Conservation (phyloP, 225 moss, liverwort and hornwort species). For the Sphagnum contortum region DNA sequence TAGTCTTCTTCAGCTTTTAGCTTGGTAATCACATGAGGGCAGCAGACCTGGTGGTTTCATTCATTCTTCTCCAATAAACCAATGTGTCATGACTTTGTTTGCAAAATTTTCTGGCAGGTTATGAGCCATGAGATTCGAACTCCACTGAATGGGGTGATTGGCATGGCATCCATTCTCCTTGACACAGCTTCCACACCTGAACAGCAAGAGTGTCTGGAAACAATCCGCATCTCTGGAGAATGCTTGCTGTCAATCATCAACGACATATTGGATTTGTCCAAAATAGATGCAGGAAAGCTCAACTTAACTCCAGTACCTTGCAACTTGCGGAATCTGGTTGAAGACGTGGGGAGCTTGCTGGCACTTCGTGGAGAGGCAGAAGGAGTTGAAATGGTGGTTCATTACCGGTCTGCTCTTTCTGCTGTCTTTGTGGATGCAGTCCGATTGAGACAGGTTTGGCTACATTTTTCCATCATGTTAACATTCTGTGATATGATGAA, state of each 20-base stretch:
- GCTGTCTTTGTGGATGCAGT: slow-evolving; percentile 35
- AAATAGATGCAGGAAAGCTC: slow-evolving; percentile 40
- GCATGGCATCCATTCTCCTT: slow-evolving; percentile 39
- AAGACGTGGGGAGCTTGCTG: slow-evolving; percentile 48
- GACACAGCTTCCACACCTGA: no score
- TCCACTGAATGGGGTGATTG: slow-evolving; percentile 40
- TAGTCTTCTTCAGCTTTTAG: no score
- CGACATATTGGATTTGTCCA: slow-evolving; percentile 43
- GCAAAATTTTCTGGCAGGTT: slow-evolving; percentile 8
- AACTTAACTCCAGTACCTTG: slow-evolving; percentile 22
- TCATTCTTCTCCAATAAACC: no score
- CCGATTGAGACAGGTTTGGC: slow-evolving; percentile 26
- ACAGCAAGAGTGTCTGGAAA: no score
- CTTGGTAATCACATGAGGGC: no score
- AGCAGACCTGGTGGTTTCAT: no score
- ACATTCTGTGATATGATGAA: no score
- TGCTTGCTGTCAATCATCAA: slow-evolving; percentile 42
- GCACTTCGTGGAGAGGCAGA: slow-evolving; percentile 34
- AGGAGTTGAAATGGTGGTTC: slow-evolving; percentile 43
- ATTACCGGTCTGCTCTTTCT: slow-evolving; percentile 35
- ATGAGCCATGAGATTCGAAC: slow-evolving; percentile 53
- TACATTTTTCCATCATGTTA: no score
- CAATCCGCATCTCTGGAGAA: slow-evolving; percentile 18
- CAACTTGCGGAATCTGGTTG: slow-evolving; percentile 42
- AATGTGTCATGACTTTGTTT: no score